Evolutionary conservation across 768 basidiomycete species (phyloP), one percentile per base, ranked within the genome.

Genomic region (Termitomyces sp.): DNA sequence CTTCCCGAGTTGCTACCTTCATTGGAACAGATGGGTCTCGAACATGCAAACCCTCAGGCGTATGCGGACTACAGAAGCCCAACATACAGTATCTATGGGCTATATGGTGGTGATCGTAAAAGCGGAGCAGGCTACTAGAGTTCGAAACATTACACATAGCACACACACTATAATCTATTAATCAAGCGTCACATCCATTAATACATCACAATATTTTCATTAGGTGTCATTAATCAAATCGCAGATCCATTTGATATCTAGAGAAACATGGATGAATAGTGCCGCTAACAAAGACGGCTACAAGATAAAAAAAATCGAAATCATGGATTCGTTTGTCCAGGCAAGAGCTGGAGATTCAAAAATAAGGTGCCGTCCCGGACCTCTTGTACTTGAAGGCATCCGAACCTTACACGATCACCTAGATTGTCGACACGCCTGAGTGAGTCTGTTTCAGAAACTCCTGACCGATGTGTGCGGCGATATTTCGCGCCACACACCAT

Each of bases 41-140:
- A 82, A 46, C 86, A 87, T 59, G 69, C 73, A 2, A 81, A 87
- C 56, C 79, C 82, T 5, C 80, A 85, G 54, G 84, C 77, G 3
- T 88, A 80, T 69, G 80, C 75, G 6, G 82, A 81, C 49, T 91
- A 92, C 60, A 77, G 84, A 60, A 90, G 90, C 64, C 88, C 90
- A 18, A 92, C 90, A 5, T 92, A 92, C 63, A 92, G 90, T 67
- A 81, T 92, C 55, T 92, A 87, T 65, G 86, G 86, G 41, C 62
- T 90, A 62, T 91, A 91, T 65, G 86, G 83, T 53, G 76, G 57
- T 28, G 84, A 85, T 45, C 72, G 82, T 62, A 88, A 82, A 72
- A 84, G 84, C 61, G 62, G 64, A 49, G 50, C 35, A 18, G 59
- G 57, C 35, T 58, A 54, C 18, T 63, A 56, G 57, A 24, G 20